phyloP scores from a whole-genome alignment of 116 monocot genomes.

The Posidonia oceanica region DNA sequence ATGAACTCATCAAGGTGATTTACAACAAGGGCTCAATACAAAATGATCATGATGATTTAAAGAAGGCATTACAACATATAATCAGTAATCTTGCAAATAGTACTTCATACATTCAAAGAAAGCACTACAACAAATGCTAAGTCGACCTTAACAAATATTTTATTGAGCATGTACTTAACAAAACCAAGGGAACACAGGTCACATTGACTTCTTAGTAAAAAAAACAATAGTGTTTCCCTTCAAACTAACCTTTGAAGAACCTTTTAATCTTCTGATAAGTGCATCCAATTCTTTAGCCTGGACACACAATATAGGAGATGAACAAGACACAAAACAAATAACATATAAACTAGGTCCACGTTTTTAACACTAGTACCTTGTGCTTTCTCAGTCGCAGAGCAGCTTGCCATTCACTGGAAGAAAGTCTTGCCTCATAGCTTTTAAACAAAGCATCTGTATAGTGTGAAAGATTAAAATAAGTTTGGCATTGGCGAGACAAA shows the following conservation, averaged over 20 bases:
- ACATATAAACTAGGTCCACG: background rate
- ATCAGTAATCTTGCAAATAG: too few species aligned
- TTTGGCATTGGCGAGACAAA: constrained; percentile 53
- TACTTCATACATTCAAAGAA: too few species aligned
- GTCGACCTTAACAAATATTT: too few species aligned
- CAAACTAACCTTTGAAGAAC: constrained; percentile 64
- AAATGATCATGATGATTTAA: too few species aligned
- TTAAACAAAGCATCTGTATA: constrained; percentile 83
- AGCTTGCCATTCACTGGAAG: constrained; percentile 95
- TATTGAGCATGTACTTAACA: background rate
- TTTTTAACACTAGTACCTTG: constrained; percentile 38
- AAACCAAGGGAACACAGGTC: background rate
- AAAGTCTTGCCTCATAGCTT: constrained; percentile 89
- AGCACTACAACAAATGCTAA: too few species aligned
- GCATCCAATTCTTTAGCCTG: constrained; percentile 90
- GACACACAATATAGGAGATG: background rate
- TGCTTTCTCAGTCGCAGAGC: constrained; percentile 81
- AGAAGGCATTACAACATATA: too few species aligned
- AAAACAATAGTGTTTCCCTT: background rate
- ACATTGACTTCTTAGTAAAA: background rate
- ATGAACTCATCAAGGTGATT: too few species aligned
- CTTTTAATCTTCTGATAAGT: constrained; percentile 71
- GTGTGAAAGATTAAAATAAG: constrained; percentile 81
- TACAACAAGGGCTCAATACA: too few species aligned
- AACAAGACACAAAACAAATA: background rate